Evolutionary conservation across 768 basidiomycete species (phyloP).

Genomic region (Tulasnella sp.): DNA sequence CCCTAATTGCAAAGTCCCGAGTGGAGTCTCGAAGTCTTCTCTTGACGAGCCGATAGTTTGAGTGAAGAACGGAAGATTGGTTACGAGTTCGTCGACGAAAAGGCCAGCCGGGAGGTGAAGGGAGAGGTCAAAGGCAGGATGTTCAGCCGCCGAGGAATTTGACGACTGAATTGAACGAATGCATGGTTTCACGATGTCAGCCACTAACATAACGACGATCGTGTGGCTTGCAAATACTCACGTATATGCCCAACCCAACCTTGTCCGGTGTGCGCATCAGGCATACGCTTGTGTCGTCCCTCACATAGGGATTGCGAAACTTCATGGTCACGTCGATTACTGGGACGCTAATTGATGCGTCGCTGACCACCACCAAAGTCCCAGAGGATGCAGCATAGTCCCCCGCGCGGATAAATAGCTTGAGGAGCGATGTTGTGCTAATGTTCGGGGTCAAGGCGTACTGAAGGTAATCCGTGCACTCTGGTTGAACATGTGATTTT

Average conservation of each 20-base stretch:
- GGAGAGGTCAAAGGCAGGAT: background rate
- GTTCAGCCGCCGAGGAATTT: constrained; percentile 1
- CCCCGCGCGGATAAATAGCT: constrained; percentile 5
- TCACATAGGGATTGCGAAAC: background rate
- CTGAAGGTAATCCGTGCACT: background rate
- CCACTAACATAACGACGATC: background rate
- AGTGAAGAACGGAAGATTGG: constrained; percentile 5
- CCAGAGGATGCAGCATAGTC: background rate
- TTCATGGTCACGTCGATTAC: constrained; percentile 11
- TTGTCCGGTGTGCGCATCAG: constrained; percentile 4
- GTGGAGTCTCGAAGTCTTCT: background rate
- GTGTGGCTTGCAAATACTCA: background rate
- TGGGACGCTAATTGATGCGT: background rate
- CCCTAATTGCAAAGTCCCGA: background rate
- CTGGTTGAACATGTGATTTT: background rate
- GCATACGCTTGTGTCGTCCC: constrained; percentile 1
- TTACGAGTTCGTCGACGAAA: constrained; percentile 2
- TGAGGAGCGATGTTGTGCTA: background rate
- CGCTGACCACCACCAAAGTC: background rate
- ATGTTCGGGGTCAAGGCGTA: background rate
- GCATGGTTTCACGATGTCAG: background rate
- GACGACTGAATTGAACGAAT: background rate
- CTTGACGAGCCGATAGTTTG: constrained; percentile 8
- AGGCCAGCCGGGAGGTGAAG: background rate
- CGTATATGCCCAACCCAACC: constrained; percentile 12